Evolutionary conservation across 2,329 filamentous ascomycete species (phyloP).

Genomic region (Arthrinium puccinioides): DNA sequence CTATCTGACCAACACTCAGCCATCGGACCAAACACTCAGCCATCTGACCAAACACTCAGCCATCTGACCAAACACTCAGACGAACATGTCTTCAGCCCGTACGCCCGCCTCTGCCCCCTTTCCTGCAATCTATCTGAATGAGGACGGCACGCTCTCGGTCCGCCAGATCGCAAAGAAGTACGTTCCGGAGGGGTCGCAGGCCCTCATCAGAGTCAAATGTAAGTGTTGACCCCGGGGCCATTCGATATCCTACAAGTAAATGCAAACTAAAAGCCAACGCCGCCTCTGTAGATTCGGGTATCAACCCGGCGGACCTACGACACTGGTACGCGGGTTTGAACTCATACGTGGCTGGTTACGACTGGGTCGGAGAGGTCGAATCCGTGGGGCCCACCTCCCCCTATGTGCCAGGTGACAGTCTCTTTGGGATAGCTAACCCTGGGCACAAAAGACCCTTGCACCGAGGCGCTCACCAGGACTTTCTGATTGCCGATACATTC

Average conservation of each 20-base stretch:
- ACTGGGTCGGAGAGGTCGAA: conserved; percentile 10
- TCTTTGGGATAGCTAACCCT: conserved; percentile 11
- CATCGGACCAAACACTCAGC: too few species aligned
- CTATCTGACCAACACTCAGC: too few species aligned
- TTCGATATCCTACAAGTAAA: not conserved
- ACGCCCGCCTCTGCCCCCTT: not conserved
- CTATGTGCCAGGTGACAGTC: conserved; percentile 5
- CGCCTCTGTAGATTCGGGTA: conserved; percentile 4
- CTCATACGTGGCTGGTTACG: conserved; percentile 14
- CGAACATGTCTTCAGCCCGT: too few species aligned
- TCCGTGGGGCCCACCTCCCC: conserved; percentile 7
- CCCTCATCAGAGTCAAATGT: conserved; percentile 10
- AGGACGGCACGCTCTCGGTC: conserved; percentile 1
- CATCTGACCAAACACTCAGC: too few species aligned
- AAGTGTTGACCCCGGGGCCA: not conserved
- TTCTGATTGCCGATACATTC: conserved; percentile 8
- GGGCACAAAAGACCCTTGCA: conserved; percentile 8
- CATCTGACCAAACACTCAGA: too few species aligned
- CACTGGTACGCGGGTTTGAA: conserved; percentile 13
- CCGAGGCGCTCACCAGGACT: conserved; percentile 13
- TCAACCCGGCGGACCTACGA: conserved; percentile 15
- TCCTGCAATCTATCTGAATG: conserved; percentile 7
- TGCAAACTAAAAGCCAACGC: not conserved
- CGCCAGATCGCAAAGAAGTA: conserved; percentile 4
- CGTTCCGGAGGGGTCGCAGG: conserved; percentile 6